Percentiles rank a stretch among this genome's conserved stretches.
Conservation (phyloP, 176 grass and related monocot genomes). For the Ensete ventricosum region DNA sequence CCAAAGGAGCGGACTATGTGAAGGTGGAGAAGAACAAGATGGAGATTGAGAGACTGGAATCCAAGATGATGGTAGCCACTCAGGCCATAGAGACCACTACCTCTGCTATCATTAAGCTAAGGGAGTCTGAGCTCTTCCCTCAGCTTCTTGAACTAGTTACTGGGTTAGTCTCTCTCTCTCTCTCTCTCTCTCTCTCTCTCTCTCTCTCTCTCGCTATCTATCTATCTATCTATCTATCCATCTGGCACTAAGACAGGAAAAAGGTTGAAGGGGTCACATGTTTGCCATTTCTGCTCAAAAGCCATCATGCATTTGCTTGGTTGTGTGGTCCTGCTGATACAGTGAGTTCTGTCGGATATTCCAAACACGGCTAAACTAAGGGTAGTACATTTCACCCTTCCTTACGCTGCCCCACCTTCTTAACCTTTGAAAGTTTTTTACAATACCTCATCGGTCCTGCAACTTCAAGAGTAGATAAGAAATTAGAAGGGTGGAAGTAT, state of each 20-base stretch:
- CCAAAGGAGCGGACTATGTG: slow-evolving; percentile 71
- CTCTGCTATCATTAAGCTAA: slow-evolving; percentile 82
- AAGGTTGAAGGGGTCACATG: slow-evolving; percentile 24
- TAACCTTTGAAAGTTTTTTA: not conserved
- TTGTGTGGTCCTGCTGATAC: not conserved
- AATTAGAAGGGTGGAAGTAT: not conserved
- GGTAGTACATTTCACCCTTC: not conserved
- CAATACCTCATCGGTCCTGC: not conserved
- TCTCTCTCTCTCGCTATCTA: not conserved
- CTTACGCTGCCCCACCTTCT: not conserved
- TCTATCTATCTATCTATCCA: no score
- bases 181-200: not conserved
- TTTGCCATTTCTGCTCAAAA: slow-evolving; percentile 20
- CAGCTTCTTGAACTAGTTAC: slow-evolving; percentile 88
- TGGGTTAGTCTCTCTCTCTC: slow-evolving; percentile 50
- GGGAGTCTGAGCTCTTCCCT: slow-evolving; percentile 87
- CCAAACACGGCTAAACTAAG: not conserved
- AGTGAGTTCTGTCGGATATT: not conserved
- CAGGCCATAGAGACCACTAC: slow-evolving; percentile 95
- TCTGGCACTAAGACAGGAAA: not conserved
- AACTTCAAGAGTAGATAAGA: not conserved
- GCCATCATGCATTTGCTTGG: not conserved
- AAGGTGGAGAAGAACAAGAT: slow-evolving; percentile 97
- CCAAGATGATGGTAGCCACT: slow-evolving; percentile 84
- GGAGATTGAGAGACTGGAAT: slow-evolving; percentile 91